A percentile compares a stretch with the other conserved stretches of the same genome.
These are phyloP conservation scores for Hirsutella minnesotensis DNA, from an alignment of 2,329 filamentous ascomycete species.

Conservation along the genomic window DNA sequence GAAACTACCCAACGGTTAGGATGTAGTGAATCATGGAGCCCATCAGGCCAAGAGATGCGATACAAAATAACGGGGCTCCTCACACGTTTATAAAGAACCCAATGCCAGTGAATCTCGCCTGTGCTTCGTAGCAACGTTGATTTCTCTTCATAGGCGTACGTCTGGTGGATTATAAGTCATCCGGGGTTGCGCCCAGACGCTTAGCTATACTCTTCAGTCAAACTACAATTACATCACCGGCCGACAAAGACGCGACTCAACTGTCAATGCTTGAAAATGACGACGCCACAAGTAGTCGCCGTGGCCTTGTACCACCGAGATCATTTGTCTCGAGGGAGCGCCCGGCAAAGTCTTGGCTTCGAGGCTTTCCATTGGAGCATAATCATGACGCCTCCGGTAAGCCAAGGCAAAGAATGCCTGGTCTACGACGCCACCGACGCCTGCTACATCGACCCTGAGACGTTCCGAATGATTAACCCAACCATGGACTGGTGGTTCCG, in stretches of 20 bases:
- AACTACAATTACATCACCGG: no score
- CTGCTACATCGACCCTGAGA: slow-evolving; percentile 16
- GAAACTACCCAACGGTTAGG: no score
- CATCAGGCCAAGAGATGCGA: no score
- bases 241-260: neutral
- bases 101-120: no score
- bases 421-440: slow-evolving; percentile 18
- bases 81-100: no score
- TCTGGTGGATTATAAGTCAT: no score
- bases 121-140: no score
- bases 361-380: slow-evolving; percentile 21
- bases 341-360: slow-evolving; percentile 12
- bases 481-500: slow-evolving; percentile 20
- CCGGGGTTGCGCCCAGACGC: no score
- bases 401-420: slow-evolving; percentile 6
- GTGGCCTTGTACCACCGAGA: slow-evolving; percentile 17
- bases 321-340: slow-evolving; percentile 12
- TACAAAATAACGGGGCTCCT: no score
- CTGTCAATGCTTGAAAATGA: neutral
- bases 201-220: no score
- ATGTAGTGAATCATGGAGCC: no score
- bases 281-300: slow-evolving; percentile 10
- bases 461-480: slow-evolving; percentile 19
- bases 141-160: no score
- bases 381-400: slow-evolving; percentile 11